Evolutionary conservation across 805 yeast species (phyloP).

Genomic region (Kodamaea kaohsiungensis): DNA sequence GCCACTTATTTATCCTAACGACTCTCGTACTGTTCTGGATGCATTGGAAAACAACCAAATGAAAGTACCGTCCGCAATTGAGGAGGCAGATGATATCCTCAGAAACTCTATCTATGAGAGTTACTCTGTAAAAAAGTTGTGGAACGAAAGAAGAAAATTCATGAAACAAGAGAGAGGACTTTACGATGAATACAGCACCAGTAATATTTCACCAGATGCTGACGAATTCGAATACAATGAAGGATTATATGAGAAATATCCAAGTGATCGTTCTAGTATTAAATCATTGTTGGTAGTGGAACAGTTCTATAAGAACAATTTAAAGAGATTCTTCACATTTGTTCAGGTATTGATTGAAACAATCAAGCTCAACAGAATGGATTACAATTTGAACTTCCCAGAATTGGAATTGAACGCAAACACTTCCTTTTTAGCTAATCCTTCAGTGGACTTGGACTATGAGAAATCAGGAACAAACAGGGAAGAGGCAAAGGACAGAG

Average conservation of each 20-base stretch:
- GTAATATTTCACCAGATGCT: not conserved
- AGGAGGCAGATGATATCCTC: slow-evolving; percentile 75
- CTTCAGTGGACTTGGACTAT: slow-evolving; percentile 9
- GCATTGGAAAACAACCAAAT: slow-evolving; percentile 6
- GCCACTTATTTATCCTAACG: slow-evolving; percentile 66
- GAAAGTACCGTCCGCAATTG: slow-evolving; percentile 67
- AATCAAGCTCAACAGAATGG: slow-evolving; percentile 51
- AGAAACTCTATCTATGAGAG: slow-evolving; percentile 62
- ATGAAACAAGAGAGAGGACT: slow-evolving; percentile 71
- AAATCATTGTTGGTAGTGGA: slow-evolving; percentile 58
- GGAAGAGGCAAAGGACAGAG: slow-evolving; percentile 18
- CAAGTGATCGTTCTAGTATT: slow-evolving; percentile 37
- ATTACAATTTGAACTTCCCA: slow-evolving; percentile 34
- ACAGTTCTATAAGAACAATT: slow-evolving; percentile 50
- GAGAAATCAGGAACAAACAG: slow-evolving; percentile 2
- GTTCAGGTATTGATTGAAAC: slow-evolving; percentile 64
- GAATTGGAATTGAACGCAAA: slow-evolving; percentile 38
- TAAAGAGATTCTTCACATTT: slow-evolving; percentile 62
- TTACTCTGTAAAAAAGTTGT: slow-evolving; percentile 67
- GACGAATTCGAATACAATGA: slow-evolving; percentile 18
- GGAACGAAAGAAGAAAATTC: slow-evolving; percentile 69
- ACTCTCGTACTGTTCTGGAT: slow-evolving; percentile 18
- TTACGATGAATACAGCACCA: slow-evolving; percentile 21
- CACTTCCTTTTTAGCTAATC: slow-evolving; percentile 24
- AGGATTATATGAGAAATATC: slow-evolving; percentile 25